Conservation (phyloP, 257 asterid genomes). For the Leonotis leonurus region DNA sequence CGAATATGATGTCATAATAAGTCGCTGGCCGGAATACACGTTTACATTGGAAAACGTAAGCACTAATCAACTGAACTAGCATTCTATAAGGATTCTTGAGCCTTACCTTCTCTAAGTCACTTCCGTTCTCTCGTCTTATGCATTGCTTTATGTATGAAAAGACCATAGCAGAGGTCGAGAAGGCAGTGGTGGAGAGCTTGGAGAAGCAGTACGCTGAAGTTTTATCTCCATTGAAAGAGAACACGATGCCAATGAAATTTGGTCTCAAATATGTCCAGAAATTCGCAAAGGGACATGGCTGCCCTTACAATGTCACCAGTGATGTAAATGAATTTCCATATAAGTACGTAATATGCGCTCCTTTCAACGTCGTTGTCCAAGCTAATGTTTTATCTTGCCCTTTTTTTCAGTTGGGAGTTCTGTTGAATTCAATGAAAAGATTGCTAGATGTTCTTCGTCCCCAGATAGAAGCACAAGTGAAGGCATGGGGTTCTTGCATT, state of each 20-base stretch:
- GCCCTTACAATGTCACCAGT: slow-evolving; percentile 38
- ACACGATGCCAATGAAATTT: slow-evolving; percentile 62
- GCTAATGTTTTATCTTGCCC: not conserved
- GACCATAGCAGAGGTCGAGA: slow-evolving; percentile 92
- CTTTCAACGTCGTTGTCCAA: not conserved
- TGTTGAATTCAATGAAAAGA: slow-evolving; percentile 78
- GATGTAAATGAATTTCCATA: slow-evolving; percentile 41
- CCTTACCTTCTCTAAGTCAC: not conserved
- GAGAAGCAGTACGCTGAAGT: slow-evolving; percentile 82
- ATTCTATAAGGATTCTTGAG: not conserved
- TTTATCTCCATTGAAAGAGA: slow-evolving; percentile 75
- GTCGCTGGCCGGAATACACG: slow-evolving; percentile 94
- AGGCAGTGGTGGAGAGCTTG: slow-evolving; percentile 71
- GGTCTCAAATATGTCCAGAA: slow-evolving; percentile 86
- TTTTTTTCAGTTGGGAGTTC: slow-evolving; percentile 66
- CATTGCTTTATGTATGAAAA: slow-evolving; percentile 13
- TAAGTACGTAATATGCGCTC: not conserved
- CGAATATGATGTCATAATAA: slow-evolving; percentile 71
- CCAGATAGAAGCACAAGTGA: slow-evolving; percentile 58
- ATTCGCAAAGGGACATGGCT: slow-evolving; percentile 56
- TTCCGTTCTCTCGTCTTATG: not conserved
- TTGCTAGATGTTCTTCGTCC: slow-evolving; percentile 76
- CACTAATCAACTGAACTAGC: too few species aligned
- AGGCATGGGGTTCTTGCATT: slow-evolving; percentile 78
- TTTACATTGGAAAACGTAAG: slow-evolving; percentile 67